Base-by-base conservation (phyloP, 305 asterid genomes). In the Ilex paraguariensis region DNA sequence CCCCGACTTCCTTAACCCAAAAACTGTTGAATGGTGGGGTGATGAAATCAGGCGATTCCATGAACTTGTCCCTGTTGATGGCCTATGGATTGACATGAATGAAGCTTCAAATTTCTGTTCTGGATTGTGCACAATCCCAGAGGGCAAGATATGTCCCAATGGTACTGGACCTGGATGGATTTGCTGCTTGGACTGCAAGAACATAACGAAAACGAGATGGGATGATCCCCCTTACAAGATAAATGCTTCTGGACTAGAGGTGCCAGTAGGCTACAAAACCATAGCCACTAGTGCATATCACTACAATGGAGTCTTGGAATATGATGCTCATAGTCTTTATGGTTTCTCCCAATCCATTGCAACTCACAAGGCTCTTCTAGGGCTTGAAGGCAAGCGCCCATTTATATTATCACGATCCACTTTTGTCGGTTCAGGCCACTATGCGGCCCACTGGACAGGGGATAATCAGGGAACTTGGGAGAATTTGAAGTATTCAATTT, bases 211-310 rank as follows among this genome's bases (percentile, higher is more conserved):
- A 1, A 93, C 99, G 0, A 81, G 61, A 59, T 93, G 99, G 99
- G 99, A 93, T 40, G 95, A 93, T 52, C 96, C 99, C 0, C 99
- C 97, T 4, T 93, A 90, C 83, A 87, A 86, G 86, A 90, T 93
- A 45, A 93, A 93, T 46, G 97, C 97, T 3, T 87, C 99, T 3
- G 97, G 96, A 3, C 79, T 77, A 64, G 72, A 76, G 17, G 96
- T 82, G 0, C 87, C 93, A 0, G 67, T 88, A 3, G 99, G 99
- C 45, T 90, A 81, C 82, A 93, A 93, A 66, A 93, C 99, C n/a
- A 93, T 90, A 56, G 97, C 96, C 2, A 93, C 96, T 0, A 87
- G 96, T 31, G 95, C 97, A 2, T 64, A 68, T 45, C 99, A 90
- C 62, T 84, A 87, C 55, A 90, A 93, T 57, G 99, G 99, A 17